Base-by-base conservation (phyloP, 1,284 basidiomycete genomes). In the Ustilago trichophora region DNA sequence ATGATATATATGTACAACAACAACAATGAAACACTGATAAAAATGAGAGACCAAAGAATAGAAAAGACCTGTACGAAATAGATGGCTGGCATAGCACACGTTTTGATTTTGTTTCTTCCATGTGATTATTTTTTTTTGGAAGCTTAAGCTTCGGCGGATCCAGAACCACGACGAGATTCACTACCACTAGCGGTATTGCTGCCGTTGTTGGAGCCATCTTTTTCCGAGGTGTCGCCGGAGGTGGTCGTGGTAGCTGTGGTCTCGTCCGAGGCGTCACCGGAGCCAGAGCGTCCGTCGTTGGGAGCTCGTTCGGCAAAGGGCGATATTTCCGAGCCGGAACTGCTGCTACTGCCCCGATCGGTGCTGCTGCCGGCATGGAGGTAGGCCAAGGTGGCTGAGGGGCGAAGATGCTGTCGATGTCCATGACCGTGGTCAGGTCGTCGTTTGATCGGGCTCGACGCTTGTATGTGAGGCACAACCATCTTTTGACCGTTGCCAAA, bases 391-490 rank as follows among this genome's bases (percentile, higher is more conserved):
- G 52, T 19, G 25, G 52, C 52, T 18, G 67, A 46, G 29, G 68
- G 68, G 10, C 68, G 54, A 45, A 71, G 38, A 36, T 71, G 68
- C 48, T 71, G 68, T 3, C 68, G 68, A 32, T 71, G 68, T 35
- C 68, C 68, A 25, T 71, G 57, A 19, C 68, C 68, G 32, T 71
- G 68, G 26, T 66, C 63, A 10, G 68, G 68, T 6, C 68, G 62
- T 18, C 63, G 62, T 44, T 58, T 66, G 53, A 65, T 63, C 26
- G 68, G 68, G 36, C 62, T 65, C 27, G 62, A 34, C 31, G 46
- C 44, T 33, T 62, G 58, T 26, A 62, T 50, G 29, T 62, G 64
- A 15, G 53, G 49, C 8, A 64, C 41, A n/a, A 25, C 6, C 2
- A 40, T 9, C 7, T 11, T 36, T 35, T 48, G 53, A 13, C 41